Evolutionary conservation across 1,284 basidiomycete genomes (phyloP).

Genomic region (Ganoderma sinense): DNA sequence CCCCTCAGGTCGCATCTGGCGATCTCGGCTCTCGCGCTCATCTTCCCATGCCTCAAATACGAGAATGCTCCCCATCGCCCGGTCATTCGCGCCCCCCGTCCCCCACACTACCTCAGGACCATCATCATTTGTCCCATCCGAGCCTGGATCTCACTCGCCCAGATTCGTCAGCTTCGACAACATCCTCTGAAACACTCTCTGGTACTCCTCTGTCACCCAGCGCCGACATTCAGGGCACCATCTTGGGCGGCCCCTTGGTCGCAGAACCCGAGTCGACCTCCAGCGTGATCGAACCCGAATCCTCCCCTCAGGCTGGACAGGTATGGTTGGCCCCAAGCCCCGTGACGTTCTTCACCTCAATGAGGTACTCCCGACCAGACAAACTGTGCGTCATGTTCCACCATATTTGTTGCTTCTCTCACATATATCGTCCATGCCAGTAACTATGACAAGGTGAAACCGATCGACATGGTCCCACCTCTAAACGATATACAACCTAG

Average conservation of each 20-base stretch:
- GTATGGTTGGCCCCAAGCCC: neutral
- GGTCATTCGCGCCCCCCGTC: neutral
- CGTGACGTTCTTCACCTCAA: neutral
- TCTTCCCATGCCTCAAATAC: neutral
- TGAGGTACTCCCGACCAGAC: neutral
- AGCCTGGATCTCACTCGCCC: neutral
- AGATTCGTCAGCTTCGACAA: neutral
- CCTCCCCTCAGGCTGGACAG: too few relatives aligned
- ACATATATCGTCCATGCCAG: neutral
- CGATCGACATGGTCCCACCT: neutral
- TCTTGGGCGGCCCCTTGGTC: neutral
- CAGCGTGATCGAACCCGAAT: too few relatives aligned
- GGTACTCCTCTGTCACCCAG: neutral
- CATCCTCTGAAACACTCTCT: neutral
- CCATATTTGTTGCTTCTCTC: too few relatives aligned
- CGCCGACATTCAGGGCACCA: neutral
- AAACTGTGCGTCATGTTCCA: neutral
- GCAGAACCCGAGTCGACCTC: neutral
- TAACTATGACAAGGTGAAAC: neutral
- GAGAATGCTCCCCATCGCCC: slow-evolving; percentile 1
- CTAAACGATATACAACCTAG: neutral
- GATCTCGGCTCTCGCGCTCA: neutral
- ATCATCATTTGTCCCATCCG: neutral
- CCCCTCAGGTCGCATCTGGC: neutral
- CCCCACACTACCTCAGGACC: neutral